Conservation (phyloP, 1,284 basidiomycete genomes). For the Boletellus sp. region DNA sequence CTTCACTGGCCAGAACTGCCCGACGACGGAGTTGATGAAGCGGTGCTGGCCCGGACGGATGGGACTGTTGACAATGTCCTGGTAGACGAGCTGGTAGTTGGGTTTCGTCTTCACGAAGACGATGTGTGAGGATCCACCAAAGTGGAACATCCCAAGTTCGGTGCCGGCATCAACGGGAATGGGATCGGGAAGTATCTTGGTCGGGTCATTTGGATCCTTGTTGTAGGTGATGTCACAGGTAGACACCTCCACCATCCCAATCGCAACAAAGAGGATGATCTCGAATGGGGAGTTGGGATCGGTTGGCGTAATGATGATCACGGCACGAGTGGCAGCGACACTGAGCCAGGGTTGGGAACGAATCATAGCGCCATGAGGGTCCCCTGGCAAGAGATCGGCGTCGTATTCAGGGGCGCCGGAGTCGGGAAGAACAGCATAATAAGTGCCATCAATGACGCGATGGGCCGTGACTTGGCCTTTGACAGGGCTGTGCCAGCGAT, state of each 20-base stretch:
- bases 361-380: constrained; percentile 39
- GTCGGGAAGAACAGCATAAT: constrained; percentile 37
- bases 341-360: constrained; percentile 27
- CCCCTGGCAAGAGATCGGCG: constrained; percentile 1
- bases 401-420: neutral
- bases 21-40: constrained; percentile 7
- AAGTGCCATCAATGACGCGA: constrained; percentile 44
- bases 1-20: neutral
- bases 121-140: constrained; percentile 45
- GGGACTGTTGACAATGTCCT: neutral
- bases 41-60: constrained; percentile 1
- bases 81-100: constrained; percentile 1
- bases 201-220: neutral
- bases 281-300: neutral
- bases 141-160: constrained; percentile 49
- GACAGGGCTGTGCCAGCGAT: constrained; percentile 55
- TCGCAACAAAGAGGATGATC: constrained; percentile 46
- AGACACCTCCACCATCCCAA: constrained; percentile 58
- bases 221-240: constrained; percentile 27
- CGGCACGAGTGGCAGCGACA: constrained; percentile 38
- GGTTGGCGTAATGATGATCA: constrained; percentile 48
- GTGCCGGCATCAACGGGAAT: constrained; percentile 33
- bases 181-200: neutral
- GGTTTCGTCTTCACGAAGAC: constrained; percentile 35
- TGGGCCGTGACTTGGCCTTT: constrained; percentile 43